Evolutionary conservation across 1,139 yeast genomes (phyloP).

Genomic region (Debaryomyces udenii): DNA sequence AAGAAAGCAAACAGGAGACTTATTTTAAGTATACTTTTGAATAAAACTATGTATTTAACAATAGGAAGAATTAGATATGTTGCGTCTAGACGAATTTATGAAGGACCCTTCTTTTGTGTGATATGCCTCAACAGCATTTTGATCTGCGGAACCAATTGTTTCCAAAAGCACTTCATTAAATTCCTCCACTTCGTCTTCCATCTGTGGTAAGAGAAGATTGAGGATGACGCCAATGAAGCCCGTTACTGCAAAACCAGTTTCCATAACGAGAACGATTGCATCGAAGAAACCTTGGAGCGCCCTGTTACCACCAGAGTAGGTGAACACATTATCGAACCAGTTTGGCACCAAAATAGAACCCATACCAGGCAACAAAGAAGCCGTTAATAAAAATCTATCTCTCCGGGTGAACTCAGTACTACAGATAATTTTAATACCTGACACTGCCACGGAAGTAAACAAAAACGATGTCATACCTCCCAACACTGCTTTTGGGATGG

Average conservation of each 20-base stretch:
- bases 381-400: constrained; percentile 82
- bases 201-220: constrained; percentile 74
- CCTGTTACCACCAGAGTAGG: constrained; percentile 69
- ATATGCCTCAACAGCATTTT: constrained; percentile 40
- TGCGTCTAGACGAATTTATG: neutral
- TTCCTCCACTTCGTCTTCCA: constrained; percentile 62
- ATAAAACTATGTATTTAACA: no score
- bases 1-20: no score
- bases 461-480: constrained; percentile 94
- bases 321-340: constrained; percentile 79
- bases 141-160: constrained; percentile 50
- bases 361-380: constrained; percentile 73
- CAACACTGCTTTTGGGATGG: constrained; percentile 81
- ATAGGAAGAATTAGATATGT: neutral
- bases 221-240: constrained; percentile 77
- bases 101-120: constrained; percentile 37
- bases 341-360: constrained; percentile 74
- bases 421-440: constrained; percentile 82
- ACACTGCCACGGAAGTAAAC: constrained; percentile 85
- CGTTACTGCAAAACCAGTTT: constrained; percentile 83
- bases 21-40: no score
- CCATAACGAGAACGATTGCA: constrained; percentile 82
- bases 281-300: constrained; percentile 71
- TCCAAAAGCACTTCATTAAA: constrained; percentile 50
- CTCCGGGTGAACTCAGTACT: constrained; percentile 80